These are phyloP conservation scores for Pythium scleroteichum DNA, from an alignment of 352 stramenopile genomes.

Conservation along the genomic window DNA sequence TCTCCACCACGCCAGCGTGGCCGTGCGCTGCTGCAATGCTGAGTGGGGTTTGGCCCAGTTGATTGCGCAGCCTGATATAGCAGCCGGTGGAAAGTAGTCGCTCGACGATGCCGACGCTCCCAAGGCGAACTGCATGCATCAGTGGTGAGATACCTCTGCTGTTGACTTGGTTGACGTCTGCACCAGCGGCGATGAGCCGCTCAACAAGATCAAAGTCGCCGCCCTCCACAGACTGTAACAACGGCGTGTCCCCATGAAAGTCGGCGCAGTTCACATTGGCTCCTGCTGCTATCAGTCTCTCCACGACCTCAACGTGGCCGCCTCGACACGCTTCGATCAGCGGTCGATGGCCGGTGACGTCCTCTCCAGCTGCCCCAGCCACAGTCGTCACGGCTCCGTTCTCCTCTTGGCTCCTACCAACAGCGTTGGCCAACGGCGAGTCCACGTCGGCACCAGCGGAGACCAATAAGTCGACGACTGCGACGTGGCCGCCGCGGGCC, in stretches of 20 bases:
- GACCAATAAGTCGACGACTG: background rate
- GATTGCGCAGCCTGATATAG: no score
- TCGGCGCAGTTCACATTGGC: no score
- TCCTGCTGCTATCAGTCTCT: background rate
- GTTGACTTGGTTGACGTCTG: background rate
- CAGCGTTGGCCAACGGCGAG: background rate
- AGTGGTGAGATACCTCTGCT: no score
- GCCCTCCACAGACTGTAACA: no score
- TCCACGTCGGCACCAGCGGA: constrained; percentile 1
- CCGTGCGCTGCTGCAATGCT: no score
- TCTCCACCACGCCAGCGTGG: no score
- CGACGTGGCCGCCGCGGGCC: background rate
- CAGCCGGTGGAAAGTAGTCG: no score
- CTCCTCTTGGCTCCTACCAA: background rate
- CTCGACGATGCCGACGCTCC: no score
- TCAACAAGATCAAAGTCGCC: background rate
- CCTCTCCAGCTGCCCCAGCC: background rate
- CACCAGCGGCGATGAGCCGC: background rate
- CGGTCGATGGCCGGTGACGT: background rate
- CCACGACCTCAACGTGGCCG: background rate
- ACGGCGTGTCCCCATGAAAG: no score
- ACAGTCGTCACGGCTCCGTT: background rate
- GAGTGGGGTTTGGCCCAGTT: no score
- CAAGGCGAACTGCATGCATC: no score
- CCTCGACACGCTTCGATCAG: background rate